Base-by-base conservation (phyloP, 2,329 filamentous ascomycete species). In the Helotiales sp. region DNA sequence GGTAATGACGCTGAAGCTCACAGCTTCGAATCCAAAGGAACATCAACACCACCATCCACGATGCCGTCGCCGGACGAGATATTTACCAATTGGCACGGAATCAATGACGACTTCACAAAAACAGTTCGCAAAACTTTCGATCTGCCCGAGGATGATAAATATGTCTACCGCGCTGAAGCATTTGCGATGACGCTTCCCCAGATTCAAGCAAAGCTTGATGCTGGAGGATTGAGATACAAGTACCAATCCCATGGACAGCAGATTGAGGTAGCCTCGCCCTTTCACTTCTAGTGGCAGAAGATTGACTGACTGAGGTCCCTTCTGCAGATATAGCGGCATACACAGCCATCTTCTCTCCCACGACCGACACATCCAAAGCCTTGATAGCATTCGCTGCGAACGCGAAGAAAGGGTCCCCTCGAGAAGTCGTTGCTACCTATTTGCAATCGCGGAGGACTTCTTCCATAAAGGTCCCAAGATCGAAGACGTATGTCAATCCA, bases 381-480 rank as follows among this genome's bases (percentile, higher is more conserved):
- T 77, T 91, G 13, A 87, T 79, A 60, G 81, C 80, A 49, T 81
- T 90, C 66, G 73, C 73, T 48, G 79, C 86, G 60, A 90, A 90
- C 69, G 87, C 89, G 36, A 84, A 83, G 71, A 81, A 87, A 70
- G 76, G 72, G 36, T 88, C 87, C 1, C 76, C 89, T 17, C 82
- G 87, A 50, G 73, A 77, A 55, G 74, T 75, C 29, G 77, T 85
- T 22, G 82, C 85, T 4, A 70, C 76, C 5, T 80, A 87, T 70
- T 77, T 91, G n/a, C 61, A 70, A 33, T 66, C 74, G 24, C 79
- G 79, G 63, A 79, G 83, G 59, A 75, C 79, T 65, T 68, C 86
- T 40, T 47, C 65, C 10, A 73, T 78, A 61, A 77, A 74, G 25
- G 70, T 81, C 31, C 75, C 77, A 15, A 80, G 77, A 63, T 72